Evolutionary conservation across 2,329 filamentous ascomycete species (phyloP), one percentile per base, ranked within the genome.

Genomic region (Aspergillus ochraceus): DNA sequence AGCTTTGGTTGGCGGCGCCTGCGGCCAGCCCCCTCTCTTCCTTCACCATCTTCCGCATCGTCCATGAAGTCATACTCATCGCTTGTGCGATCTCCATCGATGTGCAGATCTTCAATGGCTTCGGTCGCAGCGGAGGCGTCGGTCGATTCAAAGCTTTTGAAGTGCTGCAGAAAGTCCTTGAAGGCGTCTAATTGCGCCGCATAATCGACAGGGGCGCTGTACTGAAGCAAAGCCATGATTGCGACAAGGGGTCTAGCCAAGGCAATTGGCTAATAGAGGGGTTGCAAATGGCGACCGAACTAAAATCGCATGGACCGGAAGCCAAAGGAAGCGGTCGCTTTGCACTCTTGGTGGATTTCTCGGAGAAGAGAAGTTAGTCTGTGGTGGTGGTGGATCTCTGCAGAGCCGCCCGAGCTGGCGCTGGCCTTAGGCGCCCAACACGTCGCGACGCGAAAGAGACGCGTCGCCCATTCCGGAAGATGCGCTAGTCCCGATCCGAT

Each of bases 61-160:
- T 96, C 91, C 87, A 96, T 92, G 72, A 96, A 91, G 71, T 97
- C 92, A 75, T 97, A 91, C 70, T 97, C 92, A 71, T 97, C 93
- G 76, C 89, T 92, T 47, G 91, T 84, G 68, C 90, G 90, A 77
- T 96, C 90, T 71, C 92, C 93, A 74, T 92, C 90, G 65, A 99
- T 90, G 71, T 90, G 90, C 70, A 99, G 87, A 66, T 89, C 88
- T 68, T 91, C 88, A 52, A 99, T 84, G 49, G 92, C 92, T 74
- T 93, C 89, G 45, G 91, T 88, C 66, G 96, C 87, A 60, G 89
- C 82, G 17, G 82, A 78, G 60, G 80, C 85, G 83, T 85, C 76
- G 83, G 86, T 58, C 81, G 90, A 72, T 83, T 88, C 57, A n/a
- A 82, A 81, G 58, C 84, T 84, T 81, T 99, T 98, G 87, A 96